Evolutionary conservation across 306 rosid species (phyloP), one percentile per base, ranked within the genome.

Genomic region (Luffa aegyptiaca): DNA sequence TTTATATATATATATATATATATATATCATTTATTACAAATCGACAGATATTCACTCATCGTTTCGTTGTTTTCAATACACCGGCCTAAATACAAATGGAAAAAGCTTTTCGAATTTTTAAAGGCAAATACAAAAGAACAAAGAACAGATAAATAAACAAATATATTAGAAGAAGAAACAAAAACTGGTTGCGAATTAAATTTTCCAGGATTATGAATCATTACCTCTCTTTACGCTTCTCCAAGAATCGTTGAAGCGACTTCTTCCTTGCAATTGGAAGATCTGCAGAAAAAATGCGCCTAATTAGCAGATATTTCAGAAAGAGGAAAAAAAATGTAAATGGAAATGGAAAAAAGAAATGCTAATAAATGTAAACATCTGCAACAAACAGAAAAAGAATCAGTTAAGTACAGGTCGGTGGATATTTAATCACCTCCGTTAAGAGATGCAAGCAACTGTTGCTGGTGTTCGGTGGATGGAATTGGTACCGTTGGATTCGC

Each of bases 181-280:
- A 26, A 26, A 26, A 26, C 31, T 26, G 31, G 31, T 26, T 26
- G 31, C 13, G 33, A 70, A 70, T 45, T 68, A 18, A 68, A n/a
- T 41, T 68, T 39, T 41, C 16, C 0, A 13, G 17, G 16, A 73
- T 8, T 73, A 73, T 1, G 61, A 33, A 48, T 5, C 5, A 3
- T 78, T 84, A 88, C 91, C 91, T 88, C 83, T 86, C 89, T 71
- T 79, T 88, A 53, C 91, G 91, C 77, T 86, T 88, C 84, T 83
- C 91, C 46, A 88, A 75, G 51, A 88, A 88, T 76, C 89, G 84
- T 63, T 86, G 87, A 46, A 88, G 82, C 14, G 91, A 88, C 35
- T 83, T 86, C 4, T 41, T 18, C 36, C 91, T 88, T 3, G 79
- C 80, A 81, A 88, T 82, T 1, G 91, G 91, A 35, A 88, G 82